phyloP scores from a whole-genome alignment of 75 land plant species.

The Pinus tabuliformis region DNA sequence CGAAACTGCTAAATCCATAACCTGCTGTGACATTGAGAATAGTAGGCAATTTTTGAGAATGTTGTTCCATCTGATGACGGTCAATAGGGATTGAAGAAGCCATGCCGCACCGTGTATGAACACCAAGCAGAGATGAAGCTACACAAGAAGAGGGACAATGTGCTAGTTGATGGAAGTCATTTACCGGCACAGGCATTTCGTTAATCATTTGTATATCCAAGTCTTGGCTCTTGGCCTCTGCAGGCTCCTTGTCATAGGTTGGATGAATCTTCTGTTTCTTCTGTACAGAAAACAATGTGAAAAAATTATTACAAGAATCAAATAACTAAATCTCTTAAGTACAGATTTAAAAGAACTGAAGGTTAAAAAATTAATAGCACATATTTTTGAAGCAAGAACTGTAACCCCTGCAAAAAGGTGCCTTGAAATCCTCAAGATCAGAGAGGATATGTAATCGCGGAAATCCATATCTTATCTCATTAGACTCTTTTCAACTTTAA shows the following conservation, averaged over 20 bases:
- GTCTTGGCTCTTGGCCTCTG: conserved; percentile 5
- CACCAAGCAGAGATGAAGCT: neutral
- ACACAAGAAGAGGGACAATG: conserved; percentile 3
- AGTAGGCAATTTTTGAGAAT: neutral
- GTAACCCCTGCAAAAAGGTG: too few species aligned
- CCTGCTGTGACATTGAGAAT: neutral
- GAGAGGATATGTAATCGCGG: too few species aligned
- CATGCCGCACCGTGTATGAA: neutral
- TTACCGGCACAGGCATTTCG: conserved; percentile 13
- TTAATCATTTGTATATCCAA: conserved; percentile 34
- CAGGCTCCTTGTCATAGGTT: conserved; percentile 41
- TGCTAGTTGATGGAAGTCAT: conserved; percentile 9
- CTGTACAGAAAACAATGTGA: conserved; percentile 18
- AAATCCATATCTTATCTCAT: too few species aligned
- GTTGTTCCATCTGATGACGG: neutral
- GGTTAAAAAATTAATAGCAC: too few species aligned
- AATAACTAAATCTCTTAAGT: too few species aligned
- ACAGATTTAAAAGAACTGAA: too few species aligned
- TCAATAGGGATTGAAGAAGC: conserved; percentile 5
- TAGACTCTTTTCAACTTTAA: too few species aligned
- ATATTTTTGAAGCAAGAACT: too few species aligned
- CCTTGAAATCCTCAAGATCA: too few species aligned
- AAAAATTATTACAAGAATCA: too few species aligned
- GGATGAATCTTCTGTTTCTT: conserved; percentile 45
- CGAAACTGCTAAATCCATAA: conserved; percentile 6